These are phyloP conservation scores for Blepharisma undulans DNA, from an alignment of 169 alveolate species.

Conservation along the genomic window DNA sequence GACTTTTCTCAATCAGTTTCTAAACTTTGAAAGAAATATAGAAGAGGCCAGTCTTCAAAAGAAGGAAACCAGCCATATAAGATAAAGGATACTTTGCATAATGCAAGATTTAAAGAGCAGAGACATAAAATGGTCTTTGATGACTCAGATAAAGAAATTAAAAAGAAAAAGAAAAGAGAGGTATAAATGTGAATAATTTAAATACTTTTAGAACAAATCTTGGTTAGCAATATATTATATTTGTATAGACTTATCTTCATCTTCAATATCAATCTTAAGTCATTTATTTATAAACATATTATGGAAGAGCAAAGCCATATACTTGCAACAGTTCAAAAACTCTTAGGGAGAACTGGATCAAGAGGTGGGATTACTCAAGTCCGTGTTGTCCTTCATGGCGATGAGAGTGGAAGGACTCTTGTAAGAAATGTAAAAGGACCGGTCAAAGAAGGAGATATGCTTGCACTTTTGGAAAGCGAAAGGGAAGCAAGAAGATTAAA, in stretches of 20 bases:
- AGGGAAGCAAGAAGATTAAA: conserved; percentile 98
- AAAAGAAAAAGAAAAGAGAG: neutral
- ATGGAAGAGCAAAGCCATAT: conserved; percentile 34
- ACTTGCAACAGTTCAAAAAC: conserved; percentile 93
- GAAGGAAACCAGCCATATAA: neutral
- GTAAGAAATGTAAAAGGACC: conserved; percentile 99
- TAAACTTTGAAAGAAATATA: conserved; percentile 66
- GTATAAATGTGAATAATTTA: neutral
- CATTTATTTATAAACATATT: neutral
- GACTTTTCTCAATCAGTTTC: conserved; percentile 90
- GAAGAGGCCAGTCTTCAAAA: neutral
- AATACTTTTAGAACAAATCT: neutral
- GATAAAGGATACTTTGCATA: neutral
- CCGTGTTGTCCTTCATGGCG: conserved; percentile 79
- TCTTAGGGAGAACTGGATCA: conserved; percentile 96
- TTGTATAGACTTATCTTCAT: too few species aligned
- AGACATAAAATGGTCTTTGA: conserved; percentile 20
- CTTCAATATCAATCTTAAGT: too few species aligned
- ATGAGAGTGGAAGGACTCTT: conserved; percentile 83
- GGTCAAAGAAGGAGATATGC: conserved; percentile 97
- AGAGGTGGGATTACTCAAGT: conserved; percentile 99
- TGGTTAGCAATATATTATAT: too few species aligned
- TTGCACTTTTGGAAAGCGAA: conserved; percentile 96
- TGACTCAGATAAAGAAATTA: neutral
- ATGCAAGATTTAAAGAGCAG: neutral